Conservation (phyloP, 139 green algal genomes). For the Chlamydomonas sphaeroides region DNA sequence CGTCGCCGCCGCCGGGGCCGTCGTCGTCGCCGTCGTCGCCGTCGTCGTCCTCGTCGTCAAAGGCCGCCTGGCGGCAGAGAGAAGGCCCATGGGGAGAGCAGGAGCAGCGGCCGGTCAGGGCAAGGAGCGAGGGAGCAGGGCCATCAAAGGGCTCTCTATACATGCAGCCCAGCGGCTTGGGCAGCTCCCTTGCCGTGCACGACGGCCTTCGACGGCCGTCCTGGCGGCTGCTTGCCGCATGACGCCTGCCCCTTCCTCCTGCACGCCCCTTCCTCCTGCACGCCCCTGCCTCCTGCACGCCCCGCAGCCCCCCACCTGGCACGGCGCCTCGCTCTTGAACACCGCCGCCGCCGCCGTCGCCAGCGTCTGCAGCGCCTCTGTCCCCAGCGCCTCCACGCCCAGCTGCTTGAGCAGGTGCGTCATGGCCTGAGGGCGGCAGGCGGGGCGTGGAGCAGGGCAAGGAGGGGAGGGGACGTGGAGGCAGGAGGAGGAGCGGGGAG, state of each 20-base stretch:
- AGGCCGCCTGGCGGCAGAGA: not conserved
- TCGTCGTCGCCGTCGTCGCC: conserved; percentile 54
- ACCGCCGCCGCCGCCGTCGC: conserved; percentile 19
- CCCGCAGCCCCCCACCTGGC: conserved; percentile 55
- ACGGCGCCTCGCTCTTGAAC: conserved; percentile 56
- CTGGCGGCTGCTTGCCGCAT: too few relatives aligned
- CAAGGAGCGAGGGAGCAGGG: too few relatives aligned
- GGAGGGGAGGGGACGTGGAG: too few relatives aligned
- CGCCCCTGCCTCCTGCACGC: conserved; percentile 14
- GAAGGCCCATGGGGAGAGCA: too few relatives aligned
- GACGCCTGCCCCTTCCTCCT: not conserved
- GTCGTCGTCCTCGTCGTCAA: conserved; percentile 40
- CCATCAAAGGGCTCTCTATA: too few relatives aligned
- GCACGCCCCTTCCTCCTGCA: conserved; percentile 22
- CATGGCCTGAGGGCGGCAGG: conserved; percentile 19
- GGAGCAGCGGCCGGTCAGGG: too few relatives aligned
- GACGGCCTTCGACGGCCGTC: too few relatives aligned
- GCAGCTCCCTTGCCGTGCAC: too few relatives aligned
- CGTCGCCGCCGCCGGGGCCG: conserved; percentile 22
- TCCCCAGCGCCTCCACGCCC: conserved; percentile 29
- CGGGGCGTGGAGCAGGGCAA: too few relatives aligned
- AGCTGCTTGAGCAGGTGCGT: conserved; percentile 51
- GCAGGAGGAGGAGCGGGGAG: too few relatives aligned
- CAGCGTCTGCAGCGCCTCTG: conserved; percentile 9
- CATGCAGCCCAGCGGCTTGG: too few relatives aligned